Percentiles rank a stretch among this genome's conserved stretches.
Evolutionary conservation across 129 eudicot genomes (phyloP).

Genomic region (Mikania micrantha): DNA sequence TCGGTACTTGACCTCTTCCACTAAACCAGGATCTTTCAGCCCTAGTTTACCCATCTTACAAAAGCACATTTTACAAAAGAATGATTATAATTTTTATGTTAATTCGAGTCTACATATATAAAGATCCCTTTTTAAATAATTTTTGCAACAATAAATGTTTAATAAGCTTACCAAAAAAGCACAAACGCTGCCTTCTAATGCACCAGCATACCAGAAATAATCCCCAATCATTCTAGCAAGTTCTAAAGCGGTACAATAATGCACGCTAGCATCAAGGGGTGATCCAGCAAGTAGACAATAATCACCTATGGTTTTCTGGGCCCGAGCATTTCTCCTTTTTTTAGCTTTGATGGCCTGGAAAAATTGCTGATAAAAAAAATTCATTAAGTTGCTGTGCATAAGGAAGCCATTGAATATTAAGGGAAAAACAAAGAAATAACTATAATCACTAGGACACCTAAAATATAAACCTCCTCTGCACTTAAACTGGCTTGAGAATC

Average conservation of each 20-base stretch:
- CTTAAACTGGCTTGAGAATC: conserved; percentile 99
- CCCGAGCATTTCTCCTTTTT: conserved; percentile 86
- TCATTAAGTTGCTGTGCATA: conserved; percentile 13
- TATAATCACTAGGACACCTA: conserved; percentile 71
- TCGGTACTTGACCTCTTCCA: conserved; percentile 85
- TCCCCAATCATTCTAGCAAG: conserved; percentile 86
- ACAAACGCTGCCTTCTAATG: conserved; percentile 95
- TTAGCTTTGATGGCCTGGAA: conserved; percentile 80
- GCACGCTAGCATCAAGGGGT: conserved; percentile 89
- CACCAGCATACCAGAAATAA: conserved; percentile 98
- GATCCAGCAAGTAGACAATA: conserved; percentile 94
- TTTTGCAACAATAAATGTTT: neutral
- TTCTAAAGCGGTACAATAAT: conserved; percentile 79
- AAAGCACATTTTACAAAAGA: conserved; percentile 8
- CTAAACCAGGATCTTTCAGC: conserved; percentile 62
- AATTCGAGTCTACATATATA: conserved; percentile 5
- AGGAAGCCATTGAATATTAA: neutral
- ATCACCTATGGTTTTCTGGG: conserved; percentile 93
- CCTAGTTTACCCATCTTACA: conserved; percentile 69
- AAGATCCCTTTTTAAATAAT: neutral
- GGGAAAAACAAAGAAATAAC: conserved; percentile 8
- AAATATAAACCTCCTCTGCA: conserved; percentile 98
- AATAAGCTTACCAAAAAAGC: conserved; percentile 69
- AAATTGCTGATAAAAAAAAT: conserved; percentile 28
- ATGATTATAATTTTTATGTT: neutral